Base-by-base conservation (phyloP, 163 green algal genomes). In the Dunaliella salina region DNA sequence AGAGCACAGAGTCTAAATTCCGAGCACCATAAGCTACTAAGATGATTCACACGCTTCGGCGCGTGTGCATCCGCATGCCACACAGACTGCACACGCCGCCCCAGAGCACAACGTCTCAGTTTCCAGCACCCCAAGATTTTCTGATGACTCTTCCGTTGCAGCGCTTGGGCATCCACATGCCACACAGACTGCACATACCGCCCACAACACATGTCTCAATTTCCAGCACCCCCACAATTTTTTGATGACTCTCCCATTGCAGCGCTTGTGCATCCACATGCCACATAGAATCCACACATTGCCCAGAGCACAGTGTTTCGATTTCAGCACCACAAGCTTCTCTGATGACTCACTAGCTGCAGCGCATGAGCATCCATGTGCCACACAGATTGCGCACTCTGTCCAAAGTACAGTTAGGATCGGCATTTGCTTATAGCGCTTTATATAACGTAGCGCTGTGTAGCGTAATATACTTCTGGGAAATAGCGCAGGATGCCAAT, bases 371-470 rank as follows among this genome's bases (percentile, higher is more conserved):
- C 89, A 94, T 93, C 94, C 95, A 98, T 33, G 93, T 87, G 57
- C 89, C 89, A 86, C 96, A 99, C 24, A 33, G 84, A 86, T 99
- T 96, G 87, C 96, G 99, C 0, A 86, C 91, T n/a, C n/a, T n/a
- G n/a, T n/a, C n/a, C n/a, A n/a, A n/a, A n/a, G n/a, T n/a, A n/a
- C n/a, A n/a, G n/a, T n/a, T n/a, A n/a, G n/a, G n/a, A n/a, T n/a
- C n/a, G n/a, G n/a, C n/a, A n/a, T n/a, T n/a, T n/a, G n/a, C n/a
- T n/a, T n/a, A n/a, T n/a, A n/a, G n/a, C n/a, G n/a, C n/a, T n/a
- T n/a, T n/a, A n/a, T n/a, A n/a, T n/a, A n/a, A n/a, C n/a, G n/a
- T n/a, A n/a, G n/a, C n/a, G n/a, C n/a, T n/a, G n/a, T n/a, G n/a
- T n/a, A n/a, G n/a, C n/a, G n/a, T n/a, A n/a, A n/a, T n/a, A n/a